phyloP scores from a whole-genome alignment of 768 basidiomycete species.

The Nidularia pulvinata region DNA sequence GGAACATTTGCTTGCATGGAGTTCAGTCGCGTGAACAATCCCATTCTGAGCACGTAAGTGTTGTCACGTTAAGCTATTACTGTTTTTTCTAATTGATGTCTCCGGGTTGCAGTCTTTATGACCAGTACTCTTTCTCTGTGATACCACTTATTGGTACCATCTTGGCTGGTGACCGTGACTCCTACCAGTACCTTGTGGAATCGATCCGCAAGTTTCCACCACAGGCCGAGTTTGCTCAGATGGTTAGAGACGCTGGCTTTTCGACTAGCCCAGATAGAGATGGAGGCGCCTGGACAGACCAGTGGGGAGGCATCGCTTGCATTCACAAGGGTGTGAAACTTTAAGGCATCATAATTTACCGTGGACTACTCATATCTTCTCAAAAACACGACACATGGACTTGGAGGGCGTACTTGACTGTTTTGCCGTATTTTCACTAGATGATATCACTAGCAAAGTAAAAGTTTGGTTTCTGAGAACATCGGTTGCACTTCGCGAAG shows the following conservation, averaged over 20 bases:
- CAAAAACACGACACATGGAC: too few species aligned
- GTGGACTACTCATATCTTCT: too few species aligned
- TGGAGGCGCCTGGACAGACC: conserved; percentile 83
- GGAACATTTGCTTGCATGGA: conserved; percentile 96
- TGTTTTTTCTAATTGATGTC: background rate
- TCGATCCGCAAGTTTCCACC: conserved; percentile 94
- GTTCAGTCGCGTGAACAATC: conserved; percentile 92
- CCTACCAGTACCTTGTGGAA: conserved; percentile 98
- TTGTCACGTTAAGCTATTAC: background rate
- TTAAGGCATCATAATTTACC: conserved; percentile 20
- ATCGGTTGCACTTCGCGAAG: too few species aligned
- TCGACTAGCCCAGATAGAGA: conserved; percentile 67
- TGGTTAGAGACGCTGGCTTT: conserved; percentile 90
- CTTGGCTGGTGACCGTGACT: conserved; percentile 90
- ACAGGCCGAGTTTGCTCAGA: conserved; percentile 83
- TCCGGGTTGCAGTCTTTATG: conserved; percentile 67
- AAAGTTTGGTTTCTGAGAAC: too few species aligned
- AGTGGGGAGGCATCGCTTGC: conserved; percentile 88
- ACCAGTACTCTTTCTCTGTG: conserved; percentile 94
- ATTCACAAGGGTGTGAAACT: conserved; percentile 86
- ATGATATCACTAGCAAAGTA: too few species aligned
- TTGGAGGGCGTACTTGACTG: too few species aligned
- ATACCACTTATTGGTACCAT: conserved; percentile 97
- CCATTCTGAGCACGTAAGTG: conserved; percentile 81
- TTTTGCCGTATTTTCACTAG: too few species aligned